Base-by-base conservation (phyloP, 495 filamentous ascomycete species). In the Bombardia bombarda region DNA sequence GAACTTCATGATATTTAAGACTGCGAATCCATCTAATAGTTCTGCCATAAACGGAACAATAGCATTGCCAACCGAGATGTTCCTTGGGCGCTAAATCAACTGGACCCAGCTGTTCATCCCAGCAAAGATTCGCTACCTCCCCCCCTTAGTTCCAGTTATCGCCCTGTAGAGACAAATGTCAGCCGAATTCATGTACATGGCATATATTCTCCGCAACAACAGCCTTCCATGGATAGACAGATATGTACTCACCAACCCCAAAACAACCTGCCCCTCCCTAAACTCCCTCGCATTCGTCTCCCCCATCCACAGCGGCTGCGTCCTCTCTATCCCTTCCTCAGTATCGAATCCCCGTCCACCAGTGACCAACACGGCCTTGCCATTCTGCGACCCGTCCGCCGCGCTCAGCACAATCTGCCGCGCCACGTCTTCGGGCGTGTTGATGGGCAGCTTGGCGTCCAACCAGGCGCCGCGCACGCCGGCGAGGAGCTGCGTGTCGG, bases 271-370 rank as follows among this genome's bases (percentile, higher is more conserved):
- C 2, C 70, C 70, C 36, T 51, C 51, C 5, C 56, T 53, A 8
- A 72, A 54, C 4, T 50, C 43, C 23, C 47, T 47, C 0, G 66
- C 63, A 14, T 68, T 63, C 23, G 59, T 60, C 44, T 65, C 58
- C 1, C 69, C 70, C 45, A 74, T 53, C 69, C 70, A 74, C 39
- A 65, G 50, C 10, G 60, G 48, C 49, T 67, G 62, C 56, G 64
- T 33, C 33, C 17, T 32, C 6, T 69, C 59, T 17, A 72, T 52
- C 21, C 71, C 70, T 26, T 56, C 56, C 36, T 75, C 70, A 19
- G 69, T 66, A 34, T 74, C 69, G 63, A 68, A 75, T 13, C 62
- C 68, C 23, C 69, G 60, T 0, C 67, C 69, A 13, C 70, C 70
- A 22, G 67, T 61, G 13, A 73, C 61, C 26, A 66, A 73, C 55